These are phyloP conservation scores for Sedum album DNA, from an alignment of 164 flowering plant genomes.

Conservation along the genomic window DNA sequence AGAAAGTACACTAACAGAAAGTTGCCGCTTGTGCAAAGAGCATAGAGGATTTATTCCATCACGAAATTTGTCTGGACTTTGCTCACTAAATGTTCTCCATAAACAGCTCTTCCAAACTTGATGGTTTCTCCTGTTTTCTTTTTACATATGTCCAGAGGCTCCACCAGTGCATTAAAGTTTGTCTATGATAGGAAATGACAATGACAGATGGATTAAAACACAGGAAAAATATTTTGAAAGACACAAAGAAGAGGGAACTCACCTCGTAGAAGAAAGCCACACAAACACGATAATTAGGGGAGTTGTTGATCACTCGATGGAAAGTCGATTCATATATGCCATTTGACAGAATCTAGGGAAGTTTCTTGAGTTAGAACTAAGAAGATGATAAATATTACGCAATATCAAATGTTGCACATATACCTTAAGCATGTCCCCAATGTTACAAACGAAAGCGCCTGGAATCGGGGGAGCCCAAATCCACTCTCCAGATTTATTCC, in stretches of 20 bases:
- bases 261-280: constrained; percentile 94
- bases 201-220: background rate
- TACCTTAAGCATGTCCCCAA: constrained; percentile 96
- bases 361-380: background rate
- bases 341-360: constrained; percentile 64
- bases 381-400: background rate
- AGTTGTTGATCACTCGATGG: constrained; percentile 66
- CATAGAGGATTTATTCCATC: constrained; percentile 16
- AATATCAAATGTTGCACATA: background rate
- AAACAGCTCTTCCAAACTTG: constrained; percentile 52
- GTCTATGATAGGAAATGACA: constrained; percentile 37
- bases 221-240: background rate
- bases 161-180: constrained; percentile 62
- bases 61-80: constrained; percentile 73
- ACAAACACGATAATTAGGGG: constrained; percentile 59
- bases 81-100: constrained; percentile 76
- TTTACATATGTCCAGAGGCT: constrained; percentile 65
- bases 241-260: background rate
- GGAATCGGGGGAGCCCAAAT: constrained; percentile 77
- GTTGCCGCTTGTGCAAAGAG: background rate
- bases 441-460: constrained; percentile 96
- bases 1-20: background rate
- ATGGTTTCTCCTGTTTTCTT: constrained; percentile 42
- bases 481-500: constrained; percentile 82
- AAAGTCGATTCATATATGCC: constrained; percentile 81